Evolutionary conservation across 2,329 filamentous ascomycete species (phyloP).

Genomic region (Calonectria pauciramosa): DNA sequence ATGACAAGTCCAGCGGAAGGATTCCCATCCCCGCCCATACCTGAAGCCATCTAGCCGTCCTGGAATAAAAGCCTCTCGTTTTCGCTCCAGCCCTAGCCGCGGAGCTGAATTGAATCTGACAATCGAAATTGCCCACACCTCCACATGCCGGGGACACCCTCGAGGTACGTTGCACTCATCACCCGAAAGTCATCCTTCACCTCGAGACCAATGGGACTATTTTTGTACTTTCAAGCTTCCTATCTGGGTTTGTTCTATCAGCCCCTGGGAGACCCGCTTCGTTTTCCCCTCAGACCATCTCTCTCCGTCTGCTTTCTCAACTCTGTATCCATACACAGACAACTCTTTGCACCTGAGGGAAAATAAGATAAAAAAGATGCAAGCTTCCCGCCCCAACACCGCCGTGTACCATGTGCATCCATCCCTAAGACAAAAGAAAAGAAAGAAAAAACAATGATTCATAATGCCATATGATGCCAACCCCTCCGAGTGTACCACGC

Average conservation of each 20-base stretch:
- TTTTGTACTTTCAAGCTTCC: constrained; percentile 1
- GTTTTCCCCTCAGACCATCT: background rate
- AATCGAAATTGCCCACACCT: background rate
- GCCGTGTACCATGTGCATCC: constrained; percentile 11
- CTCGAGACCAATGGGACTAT: background rate
- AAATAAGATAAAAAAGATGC: background rate
- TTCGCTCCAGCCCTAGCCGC: background rate
- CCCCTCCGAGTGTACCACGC: constrained; percentile 24
- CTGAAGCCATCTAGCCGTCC: background rate
- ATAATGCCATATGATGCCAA: constrained; percentile 32
- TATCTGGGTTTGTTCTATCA: constrained; percentile 9
- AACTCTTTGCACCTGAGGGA: constrained; percentile 4
- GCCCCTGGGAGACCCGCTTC: background rate
- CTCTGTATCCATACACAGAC: constrained; percentile 1
- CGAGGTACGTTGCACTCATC: background rate
- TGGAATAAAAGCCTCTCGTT: background rate
- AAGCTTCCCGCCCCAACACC: constrained; percentile 13
- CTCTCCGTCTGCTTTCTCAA: background rate
- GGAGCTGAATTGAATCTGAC: background rate
- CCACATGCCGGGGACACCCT: background rate
- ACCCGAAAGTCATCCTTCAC: background rate
- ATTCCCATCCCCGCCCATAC: background rate
- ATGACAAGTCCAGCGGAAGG: background rate
- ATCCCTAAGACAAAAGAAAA: constrained; percentile 3
- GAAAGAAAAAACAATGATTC: constrained; percentile 6